A percentile compares a stretch with the other conserved stretches of the same genome.
These are phyloP conservation scores for Citrus glauca DNA, from an alignment of 345 rosid species.

Conservation along the genomic window DNA sequence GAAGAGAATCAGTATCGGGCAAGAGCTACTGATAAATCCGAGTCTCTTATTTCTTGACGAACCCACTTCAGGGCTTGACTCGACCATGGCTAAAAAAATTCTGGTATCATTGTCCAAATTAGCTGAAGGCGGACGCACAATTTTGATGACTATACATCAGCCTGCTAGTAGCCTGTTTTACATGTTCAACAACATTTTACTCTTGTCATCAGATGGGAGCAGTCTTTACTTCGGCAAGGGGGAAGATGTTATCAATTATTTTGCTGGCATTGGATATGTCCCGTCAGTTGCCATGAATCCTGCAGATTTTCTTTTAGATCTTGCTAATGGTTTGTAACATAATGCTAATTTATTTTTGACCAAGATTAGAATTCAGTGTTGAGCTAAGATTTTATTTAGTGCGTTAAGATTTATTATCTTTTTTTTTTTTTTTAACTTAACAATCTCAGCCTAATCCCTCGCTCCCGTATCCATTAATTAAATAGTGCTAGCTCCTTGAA, in stretches of 20 bases:
- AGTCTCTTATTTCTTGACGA: constrained; percentile 57
- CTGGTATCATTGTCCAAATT: constrained; percentile 40
- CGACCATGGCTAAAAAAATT: constrained; percentile 58
- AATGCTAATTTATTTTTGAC: accelerated
- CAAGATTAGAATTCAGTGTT: too few relatives aligned
- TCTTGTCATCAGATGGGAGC: constrained; percentile 46
- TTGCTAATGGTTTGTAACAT: constrained; percentile 43
- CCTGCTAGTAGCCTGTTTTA: constrained; percentile 64
- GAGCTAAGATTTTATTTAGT: too few relatives aligned
- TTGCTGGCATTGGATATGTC: constrained; percentile 32
- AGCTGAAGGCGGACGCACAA: constrained; percentile 45
- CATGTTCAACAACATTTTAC: constrained; percentile 56
- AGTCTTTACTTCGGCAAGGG: constrained; percentile 54
- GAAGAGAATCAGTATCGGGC: constrained; percentile 61
- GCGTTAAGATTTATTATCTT: too few relatives aligned
- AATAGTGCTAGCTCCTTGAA: too few relatives aligned
- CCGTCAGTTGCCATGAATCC: constrained; percentile 59
- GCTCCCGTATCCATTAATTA: too few relatives aligned
- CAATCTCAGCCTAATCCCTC: too few relatives aligned
- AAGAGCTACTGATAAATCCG: constrained; percentile 58
- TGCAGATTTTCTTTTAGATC: constrained; percentile 55
- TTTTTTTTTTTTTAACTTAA: too few relatives aligned
- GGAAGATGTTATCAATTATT: constrained; percentile 44
- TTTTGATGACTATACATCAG: constrained; percentile 63
- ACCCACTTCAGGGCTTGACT: constrained; percentile 62